Evolutionary conservation across 2,329 filamentous ascomycete genomes (phyloP).

Genomic region (Lecanicillium sp.): DNA sequence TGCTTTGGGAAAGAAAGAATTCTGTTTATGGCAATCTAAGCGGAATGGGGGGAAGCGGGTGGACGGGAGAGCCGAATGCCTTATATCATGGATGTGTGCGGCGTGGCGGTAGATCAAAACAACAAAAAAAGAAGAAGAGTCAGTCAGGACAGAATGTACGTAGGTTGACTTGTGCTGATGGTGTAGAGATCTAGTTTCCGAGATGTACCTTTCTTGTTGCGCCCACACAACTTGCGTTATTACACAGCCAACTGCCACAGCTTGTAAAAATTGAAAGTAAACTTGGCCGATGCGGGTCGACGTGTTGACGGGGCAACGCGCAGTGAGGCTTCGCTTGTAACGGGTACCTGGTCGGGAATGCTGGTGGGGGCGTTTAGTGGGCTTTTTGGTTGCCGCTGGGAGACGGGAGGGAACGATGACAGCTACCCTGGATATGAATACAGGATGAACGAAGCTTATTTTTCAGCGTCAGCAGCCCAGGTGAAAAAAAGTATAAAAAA

Average conservation of each 20-base stretch:
- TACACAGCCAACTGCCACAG: background rate
- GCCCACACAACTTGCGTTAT: no score
- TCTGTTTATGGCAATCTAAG: background rate
- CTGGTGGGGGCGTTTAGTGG: background rate
- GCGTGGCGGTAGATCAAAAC: background rate
- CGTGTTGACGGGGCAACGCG: conserved; percentile 11
- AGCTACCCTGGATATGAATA: conserved; percentile 1
- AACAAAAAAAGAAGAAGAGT: background rate
- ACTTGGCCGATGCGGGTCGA: background rate
- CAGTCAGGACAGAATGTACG: no score
- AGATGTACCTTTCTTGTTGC: no score
- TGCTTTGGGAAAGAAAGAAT: background rate
- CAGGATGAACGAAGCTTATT: background rate
- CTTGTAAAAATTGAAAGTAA: no score
- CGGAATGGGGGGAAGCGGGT: background rate
- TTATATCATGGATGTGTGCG: background rate
- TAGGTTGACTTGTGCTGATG: no score
- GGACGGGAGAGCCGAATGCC: no score
- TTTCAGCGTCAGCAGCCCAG: background rate
- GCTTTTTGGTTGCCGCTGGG: no score
- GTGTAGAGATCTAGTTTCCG: no score
- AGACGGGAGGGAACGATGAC: background rate
- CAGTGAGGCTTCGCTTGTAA: background rate
- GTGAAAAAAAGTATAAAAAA: background rate
- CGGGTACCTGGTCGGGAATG: conserved; percentile 10